Conservation (phyloP, 139 green algal genomes). For the Chlamydomonas schloesseri region DNA sequence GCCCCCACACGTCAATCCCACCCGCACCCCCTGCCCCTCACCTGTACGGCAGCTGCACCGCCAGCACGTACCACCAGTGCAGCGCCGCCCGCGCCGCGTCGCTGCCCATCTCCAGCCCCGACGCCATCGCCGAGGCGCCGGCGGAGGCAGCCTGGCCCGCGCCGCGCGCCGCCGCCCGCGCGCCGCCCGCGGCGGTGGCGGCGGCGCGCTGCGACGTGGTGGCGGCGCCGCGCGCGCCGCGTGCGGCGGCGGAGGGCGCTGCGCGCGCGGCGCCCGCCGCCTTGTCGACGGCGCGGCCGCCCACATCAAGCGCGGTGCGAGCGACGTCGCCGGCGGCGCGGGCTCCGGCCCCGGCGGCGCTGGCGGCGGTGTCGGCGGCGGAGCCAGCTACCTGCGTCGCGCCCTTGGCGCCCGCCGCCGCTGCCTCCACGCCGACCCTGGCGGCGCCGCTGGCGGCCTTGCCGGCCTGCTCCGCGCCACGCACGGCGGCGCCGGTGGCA, state of each 20-base stretch:
- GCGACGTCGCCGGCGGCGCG: background rate
- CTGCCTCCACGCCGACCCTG: background rate
- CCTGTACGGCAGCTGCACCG: conserved; percentile 19
- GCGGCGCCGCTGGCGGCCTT: background rate
- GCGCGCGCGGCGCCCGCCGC: background rate
- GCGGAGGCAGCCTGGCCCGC: background rate
- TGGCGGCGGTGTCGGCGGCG: background rate
- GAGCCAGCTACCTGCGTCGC: background rate
- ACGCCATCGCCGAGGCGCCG: background rate
- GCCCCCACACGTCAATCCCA: too few relatives aligned
- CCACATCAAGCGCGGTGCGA: background rate
- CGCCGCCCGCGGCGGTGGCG: background rate
- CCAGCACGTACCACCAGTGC: conserved; percentile 26
- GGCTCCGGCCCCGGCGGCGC: background rate
- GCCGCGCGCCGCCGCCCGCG: background rate
- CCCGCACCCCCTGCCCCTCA: background rate
- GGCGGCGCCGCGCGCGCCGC: background rate
- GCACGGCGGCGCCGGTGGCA: background rate
- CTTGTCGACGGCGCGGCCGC: background rate
- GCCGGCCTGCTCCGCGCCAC: background rate
- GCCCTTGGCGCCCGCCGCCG: background rate
- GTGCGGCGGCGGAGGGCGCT: background rate
- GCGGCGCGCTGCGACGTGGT: background rate
- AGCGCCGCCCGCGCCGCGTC: background rate
- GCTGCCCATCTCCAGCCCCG: background rate